These are phyloP conservation scores for Pleurozium schreberi DNA, from an alignment of 225 moss, liverwort and hornwort genomes.

Conservation along the genomic window DNA sequence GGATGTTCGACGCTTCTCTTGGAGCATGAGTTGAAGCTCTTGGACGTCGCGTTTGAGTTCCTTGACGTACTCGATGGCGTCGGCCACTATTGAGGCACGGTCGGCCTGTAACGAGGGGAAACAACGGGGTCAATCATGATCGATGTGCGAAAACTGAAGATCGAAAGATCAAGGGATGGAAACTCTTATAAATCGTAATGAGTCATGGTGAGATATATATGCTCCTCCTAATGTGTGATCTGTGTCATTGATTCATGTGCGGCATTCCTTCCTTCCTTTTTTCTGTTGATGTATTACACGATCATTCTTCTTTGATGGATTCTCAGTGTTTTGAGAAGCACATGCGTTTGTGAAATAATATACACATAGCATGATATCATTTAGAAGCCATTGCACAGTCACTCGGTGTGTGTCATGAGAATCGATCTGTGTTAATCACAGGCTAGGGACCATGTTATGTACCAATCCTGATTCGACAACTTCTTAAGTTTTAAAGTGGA, in stretches of 20 bases:
- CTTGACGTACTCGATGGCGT: slow-evolving; percentile 89
- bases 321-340: not conserved
- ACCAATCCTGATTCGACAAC: not conserved
- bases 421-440: not conserved
- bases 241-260: not conserved
- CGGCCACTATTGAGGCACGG: slow-evolving; percentile 92
- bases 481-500: too few species aligned
- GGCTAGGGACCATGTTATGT: not conserved
- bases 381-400: too few species aligned
- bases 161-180: not conserved
- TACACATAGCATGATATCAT: not conserved
- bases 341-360: not conserved
- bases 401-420: not conserved
- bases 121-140: not conserved
- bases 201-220: not conserved
- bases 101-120: slow-evolving; percentile 47
- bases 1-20: slow-evolving; percentile 48
- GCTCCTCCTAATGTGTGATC: not conserved
- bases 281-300: not conserved
- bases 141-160: not conserved
- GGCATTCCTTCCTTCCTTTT: not conserved
- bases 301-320: not conserved
- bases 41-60: slow-evolving; percentile 79
- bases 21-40: slow-evolving; percentile 51
- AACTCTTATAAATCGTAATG: not conserved